Conservation (phyloP, 306 rosid genomes). For the Hippophae rhamnoides region DNA sequence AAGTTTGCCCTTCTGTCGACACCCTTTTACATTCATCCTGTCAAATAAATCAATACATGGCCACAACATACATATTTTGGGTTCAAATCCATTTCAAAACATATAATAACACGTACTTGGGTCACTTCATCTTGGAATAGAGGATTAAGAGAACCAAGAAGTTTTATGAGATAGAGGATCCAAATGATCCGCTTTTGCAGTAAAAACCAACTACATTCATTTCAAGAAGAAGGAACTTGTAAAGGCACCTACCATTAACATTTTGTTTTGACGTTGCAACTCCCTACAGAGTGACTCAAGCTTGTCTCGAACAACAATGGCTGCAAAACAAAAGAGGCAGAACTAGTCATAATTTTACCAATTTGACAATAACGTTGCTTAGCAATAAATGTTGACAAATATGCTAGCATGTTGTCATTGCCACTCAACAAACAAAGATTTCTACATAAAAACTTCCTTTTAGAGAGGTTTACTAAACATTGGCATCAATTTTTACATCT, state of each 20-base stretch:
- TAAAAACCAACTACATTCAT: slow-evolving; percentile 8
- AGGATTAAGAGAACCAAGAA: too few species aligned
- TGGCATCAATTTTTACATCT: too few species aligned
- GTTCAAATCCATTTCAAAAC: not conserved
- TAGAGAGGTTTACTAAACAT: too few species aligned
- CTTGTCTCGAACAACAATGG: slow-evolving; percentile 77
- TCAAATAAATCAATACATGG: not conserved
- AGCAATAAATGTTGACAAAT: not conserved
- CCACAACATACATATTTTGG: too few species aligned
- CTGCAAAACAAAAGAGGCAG: slow-evolving; percentile 32
- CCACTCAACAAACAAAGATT: not conserved
- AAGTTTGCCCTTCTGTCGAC: slow-evolving; percentile 83
- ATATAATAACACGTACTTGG: not conserved
- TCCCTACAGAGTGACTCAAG: slow-evolving; percentile 95
- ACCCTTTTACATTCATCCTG: slow-evolving; percentile 95
- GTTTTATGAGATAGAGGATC: not conserved
- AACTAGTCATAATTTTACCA: slow-evolving; percentile 11
- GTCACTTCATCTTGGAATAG: too few species aligned
- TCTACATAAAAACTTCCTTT: not conserved
- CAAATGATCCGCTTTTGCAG: not conserved
- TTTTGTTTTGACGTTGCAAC: slow-evolving; percentile 90
- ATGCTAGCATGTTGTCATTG: not conserved
- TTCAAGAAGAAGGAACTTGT: slow-evolving; percentile 19
- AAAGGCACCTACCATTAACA: slow-evolving; percentile 62
- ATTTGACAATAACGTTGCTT: slow-evolving; percentile 12